phyloP scores from a whole-genome alignment of 257 asterid species.

The Capsicum pubescens region DNA sequence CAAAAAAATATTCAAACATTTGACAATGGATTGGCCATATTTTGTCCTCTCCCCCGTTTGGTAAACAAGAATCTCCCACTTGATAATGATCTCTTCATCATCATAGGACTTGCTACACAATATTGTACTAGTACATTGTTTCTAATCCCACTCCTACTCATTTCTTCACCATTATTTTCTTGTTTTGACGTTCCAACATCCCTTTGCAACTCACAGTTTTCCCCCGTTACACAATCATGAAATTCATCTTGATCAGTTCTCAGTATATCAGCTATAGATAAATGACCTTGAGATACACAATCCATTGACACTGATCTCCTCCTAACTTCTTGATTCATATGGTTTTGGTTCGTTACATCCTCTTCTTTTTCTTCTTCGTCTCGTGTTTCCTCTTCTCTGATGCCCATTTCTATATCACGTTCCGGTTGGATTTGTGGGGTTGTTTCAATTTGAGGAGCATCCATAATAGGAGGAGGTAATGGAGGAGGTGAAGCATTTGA shows the following conservation, averaged over 20 bases:
- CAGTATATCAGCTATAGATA: slow-evolving; percentile 28
- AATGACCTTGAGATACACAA: neutral
- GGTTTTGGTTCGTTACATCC: neutral
- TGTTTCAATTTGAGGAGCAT: neutral
- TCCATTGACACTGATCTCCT: slow-evolving; percentile 30
- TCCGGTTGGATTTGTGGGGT: slow-evolving; percentile 11
- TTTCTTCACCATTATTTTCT: slow-evolving; percentile 26
- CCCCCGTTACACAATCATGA: neutral
- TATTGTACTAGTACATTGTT: slow-evolving; percentile 16
- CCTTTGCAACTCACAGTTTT: neutral
- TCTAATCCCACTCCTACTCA: slow-evolving; percentile 12
- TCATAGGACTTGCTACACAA: slow-evolving; percentile 22
- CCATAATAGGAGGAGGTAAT: slow-evolving; percentile 19
- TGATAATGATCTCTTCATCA: slow-evolving; percentile 30
- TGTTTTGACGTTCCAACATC: slow-evolving; percentile 30
- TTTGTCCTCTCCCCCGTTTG: slow-evolving; percentile 26
- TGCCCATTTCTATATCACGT: slow-evolving; percentile 5
- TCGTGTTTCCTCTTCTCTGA: neutral
- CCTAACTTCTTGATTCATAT: slow-evolving; percentile 15
- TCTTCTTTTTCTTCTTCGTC: neutral
- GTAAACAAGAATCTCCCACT: slow-evolving; percentile 30
- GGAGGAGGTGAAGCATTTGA: slow-evolving; percentile 6
- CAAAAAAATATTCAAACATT: neutral
- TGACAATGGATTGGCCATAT: neutral
- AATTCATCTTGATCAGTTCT: slow-evolving; percentile 23